These are phyloP conservation scores for Pseudogymnoascus sp. DNA, from an alignment of 2,329 filamentous ascomycete species.

Conservation along the genomic window DNA sequence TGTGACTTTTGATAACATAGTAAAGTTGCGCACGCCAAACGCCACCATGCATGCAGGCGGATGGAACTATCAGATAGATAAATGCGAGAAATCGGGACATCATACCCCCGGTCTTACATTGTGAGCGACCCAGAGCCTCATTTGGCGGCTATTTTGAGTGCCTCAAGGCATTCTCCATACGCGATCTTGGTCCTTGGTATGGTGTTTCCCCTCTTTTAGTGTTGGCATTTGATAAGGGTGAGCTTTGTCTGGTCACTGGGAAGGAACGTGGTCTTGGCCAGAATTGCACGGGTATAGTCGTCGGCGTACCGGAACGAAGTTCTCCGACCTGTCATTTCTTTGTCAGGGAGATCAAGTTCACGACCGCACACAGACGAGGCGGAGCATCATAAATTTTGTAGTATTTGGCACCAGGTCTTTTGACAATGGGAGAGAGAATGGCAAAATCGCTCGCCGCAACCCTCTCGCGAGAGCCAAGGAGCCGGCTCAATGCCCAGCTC, in stretches of 20 bases:
- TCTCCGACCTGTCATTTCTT: not conserved
- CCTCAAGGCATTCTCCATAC: not conserved
- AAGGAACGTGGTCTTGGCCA: not conserved
- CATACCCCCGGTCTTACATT: not conserved
- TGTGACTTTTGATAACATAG: not conserved
- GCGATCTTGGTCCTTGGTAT: not conserved
- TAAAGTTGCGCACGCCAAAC: not conserved
- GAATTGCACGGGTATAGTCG: not conserved
- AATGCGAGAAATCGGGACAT: not conserved
- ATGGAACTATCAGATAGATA: not conserved
- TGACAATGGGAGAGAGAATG: not conserved
- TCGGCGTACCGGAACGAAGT: not conserved
- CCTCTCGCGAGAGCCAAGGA: not conserved
- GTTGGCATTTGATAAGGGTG: not conserved
- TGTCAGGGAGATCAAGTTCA: not conserved
- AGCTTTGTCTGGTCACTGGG: not conserved
- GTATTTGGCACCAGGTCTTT: not conserved
- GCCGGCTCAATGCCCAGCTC: not conserved
- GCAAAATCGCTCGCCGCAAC: not conserved
- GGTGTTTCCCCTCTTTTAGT: not conserved
- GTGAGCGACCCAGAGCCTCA: not conserved
- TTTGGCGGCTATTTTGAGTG: not conserved
- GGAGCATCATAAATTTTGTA: not conserved
- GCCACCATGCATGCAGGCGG: not conserved
- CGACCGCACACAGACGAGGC: not conserved